phyloP scores from a whole-genome alignment of 139 green algal species.

The Chlorokybus atmophyticus region DNA sequence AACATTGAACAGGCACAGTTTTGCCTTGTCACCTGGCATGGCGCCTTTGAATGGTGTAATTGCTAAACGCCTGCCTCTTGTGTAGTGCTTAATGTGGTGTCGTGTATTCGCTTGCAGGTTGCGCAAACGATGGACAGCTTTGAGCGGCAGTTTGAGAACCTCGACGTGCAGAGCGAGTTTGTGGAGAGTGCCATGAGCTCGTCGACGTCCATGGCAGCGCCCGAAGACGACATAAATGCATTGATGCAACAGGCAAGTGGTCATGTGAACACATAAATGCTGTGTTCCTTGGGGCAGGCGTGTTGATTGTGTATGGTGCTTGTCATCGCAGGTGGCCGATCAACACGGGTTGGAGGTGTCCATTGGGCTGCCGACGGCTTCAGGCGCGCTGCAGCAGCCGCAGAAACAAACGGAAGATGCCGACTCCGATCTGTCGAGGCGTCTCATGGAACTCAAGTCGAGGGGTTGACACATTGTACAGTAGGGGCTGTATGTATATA shows the following conservation, averaged over 20 bases:
- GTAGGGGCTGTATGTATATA: too few relatives aligned
- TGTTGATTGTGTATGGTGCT: neutral
- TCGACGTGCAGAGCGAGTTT: conserved; percentile 84
- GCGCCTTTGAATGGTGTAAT: too few relatives aligned
- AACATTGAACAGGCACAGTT: conserved; percentile 92
- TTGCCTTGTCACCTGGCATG: too few relatives aligned
- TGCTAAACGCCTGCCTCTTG: too few relatives aligned
- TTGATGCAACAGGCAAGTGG: conserved; percentile 57
- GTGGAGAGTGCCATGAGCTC: conserved; percentile 79
- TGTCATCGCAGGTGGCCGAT: conserved; percentile 50
- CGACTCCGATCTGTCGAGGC: conserved; percentile 45
- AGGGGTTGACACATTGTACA: too few relatives aligned
- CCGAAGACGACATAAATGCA: conserved; percentile 80
- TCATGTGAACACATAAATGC: conserved; percentile 20
- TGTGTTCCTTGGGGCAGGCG: neutral
- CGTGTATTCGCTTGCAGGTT: too few relatives aligned
- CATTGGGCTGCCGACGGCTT: conserved; percentile 46
- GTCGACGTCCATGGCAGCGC: conserved; percentile 69
- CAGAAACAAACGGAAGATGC: conserved; percentile 24
- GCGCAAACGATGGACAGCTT: conserved; percentile 83
- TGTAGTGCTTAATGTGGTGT: too few relatives aligned
- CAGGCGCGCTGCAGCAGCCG: conserved; percentile 7
- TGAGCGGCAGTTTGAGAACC: conserved; percentile 88
- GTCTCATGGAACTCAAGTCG: conserved; percentile 60
- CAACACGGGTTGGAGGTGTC: conserved; percentile 75